phyloP scores from a whole-genome alignment of 1,284 basidiomycete species.

The Ustilago esculenta region DNA sequence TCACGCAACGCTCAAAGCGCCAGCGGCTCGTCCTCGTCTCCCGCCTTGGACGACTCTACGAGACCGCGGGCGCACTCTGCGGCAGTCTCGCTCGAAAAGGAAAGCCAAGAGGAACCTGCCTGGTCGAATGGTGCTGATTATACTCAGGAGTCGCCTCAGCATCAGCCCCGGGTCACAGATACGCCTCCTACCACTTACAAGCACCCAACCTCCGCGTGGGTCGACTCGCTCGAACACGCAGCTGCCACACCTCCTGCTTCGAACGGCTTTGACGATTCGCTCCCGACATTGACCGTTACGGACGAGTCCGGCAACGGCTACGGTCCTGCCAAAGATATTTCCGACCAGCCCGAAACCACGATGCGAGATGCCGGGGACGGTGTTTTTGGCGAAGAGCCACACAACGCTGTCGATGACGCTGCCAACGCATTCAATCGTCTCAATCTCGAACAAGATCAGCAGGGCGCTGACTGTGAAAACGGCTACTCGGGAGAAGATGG shows the following conservation, averaged over 20 bases:
- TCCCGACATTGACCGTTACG: conserved; percentile 39
- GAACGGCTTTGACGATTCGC: conserved; percentile 19
- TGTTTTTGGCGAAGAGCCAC: background rate
- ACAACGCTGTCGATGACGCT: conserved; percentile 19
- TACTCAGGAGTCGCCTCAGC: conserved; percentile 2
- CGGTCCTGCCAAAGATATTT: background rate
- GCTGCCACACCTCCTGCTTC: conserved; percentile 36
- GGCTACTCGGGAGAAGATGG: conserved; percentile 14
- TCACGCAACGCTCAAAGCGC: conserved; percentile 29
- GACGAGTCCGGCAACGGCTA: conserved; percentile 31
- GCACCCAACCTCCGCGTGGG: conserved; percentile 25
- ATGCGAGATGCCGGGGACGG: conserved; percentile 3
- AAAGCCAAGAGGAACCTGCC: conserved; percentile 10
- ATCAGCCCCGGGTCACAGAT: conserved; percentile 12
- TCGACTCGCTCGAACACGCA: conserved; percentile 42
- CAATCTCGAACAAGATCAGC: conserved; percentile 9
- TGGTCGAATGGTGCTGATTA: conserved; percentile 7
- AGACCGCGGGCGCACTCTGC: background rate
- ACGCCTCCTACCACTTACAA: conserved; percentile 32
- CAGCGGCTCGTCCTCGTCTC: conserved; percentile 5
- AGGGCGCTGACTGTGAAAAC: background rate
- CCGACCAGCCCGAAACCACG: background rate
- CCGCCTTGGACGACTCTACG: conserved; percentile 1
- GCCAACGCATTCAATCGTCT: conserved; percentile 19
- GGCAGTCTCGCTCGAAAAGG: conserved; percentile 35